phyloP scores from a whole-genome alignment of 1,284 basidiomycete genomes.

The Trichosporon sp. region DNA sequence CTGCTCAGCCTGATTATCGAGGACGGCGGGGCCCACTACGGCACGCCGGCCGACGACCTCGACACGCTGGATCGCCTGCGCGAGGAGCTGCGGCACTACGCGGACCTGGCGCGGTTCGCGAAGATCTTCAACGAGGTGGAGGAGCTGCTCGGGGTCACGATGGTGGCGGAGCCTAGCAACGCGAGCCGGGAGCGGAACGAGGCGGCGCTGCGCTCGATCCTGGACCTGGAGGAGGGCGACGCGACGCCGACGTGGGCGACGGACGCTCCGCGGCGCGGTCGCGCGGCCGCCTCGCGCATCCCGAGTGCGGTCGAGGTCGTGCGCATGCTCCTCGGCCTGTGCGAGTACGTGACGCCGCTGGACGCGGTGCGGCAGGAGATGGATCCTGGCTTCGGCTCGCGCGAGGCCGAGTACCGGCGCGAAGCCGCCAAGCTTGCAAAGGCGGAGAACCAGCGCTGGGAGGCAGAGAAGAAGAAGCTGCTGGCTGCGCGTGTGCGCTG shows the following conservation, averaged over 20 bases:
- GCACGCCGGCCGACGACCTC: neutral
- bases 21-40: neutral
- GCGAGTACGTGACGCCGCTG: conserved; percentile 26
- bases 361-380: conserved; percentile 24
- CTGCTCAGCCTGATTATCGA: conserved; percentile 35
- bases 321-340: conserved; percentile 40
- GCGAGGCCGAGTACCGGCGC: conserved; percentile 15
- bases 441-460: conserved; percentile 28
- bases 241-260: conserved; percentile 29
- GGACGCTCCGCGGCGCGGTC: conserved; percentile 27
- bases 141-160: conserved; percentile 21
- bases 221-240: conserved; percentile 30
- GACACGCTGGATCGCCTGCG: conserved; percentile 19
- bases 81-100: conserved; percentile 43
- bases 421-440: conserved; percentile 22
- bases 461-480: conserved; percentile 33
- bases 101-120: conserved; percentile 40
- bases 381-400: conserved; percentile 16
- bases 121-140: conserved; percentile 26
- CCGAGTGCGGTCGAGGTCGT: conserved; percentile 36
- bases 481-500: conserved; percentile 24
- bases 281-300: conserved; percentile 31
- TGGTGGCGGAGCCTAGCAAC: conserved; percentile 18
- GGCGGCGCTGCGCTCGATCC: conserved; percentile 28
- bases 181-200: conserved; percentile 21